Base-by-base conservation (phyloP, 192 early-diverging fungal species). In the Backusella luteola region DNA sequence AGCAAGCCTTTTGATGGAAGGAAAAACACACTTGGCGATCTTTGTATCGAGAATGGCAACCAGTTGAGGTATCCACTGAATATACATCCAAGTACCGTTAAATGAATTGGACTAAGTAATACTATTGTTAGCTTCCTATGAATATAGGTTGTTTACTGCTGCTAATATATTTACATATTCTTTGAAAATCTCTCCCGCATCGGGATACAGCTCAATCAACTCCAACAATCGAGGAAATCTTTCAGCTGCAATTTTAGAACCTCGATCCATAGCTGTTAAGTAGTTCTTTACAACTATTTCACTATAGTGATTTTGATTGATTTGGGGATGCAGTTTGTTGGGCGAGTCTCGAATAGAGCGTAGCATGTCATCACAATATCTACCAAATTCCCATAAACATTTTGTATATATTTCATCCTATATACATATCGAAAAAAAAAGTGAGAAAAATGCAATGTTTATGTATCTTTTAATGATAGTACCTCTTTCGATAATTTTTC, bases 61-160 rank as follows among this genome's bases (percentile, higher is more conserved):
- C 56, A 94, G 78, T 66, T 94, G 92, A 23, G 91, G 90, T 49
- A 94, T 83, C 93, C 93, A 94, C 36, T 87, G 84, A 46, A 94
- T 81, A 83, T 93, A 91, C 38, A 87, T 88, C 91, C 91, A 94
- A n/a, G 83, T 80, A 14, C 85, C 80, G 12, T 82, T 72, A 41
- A 84, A 66, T 21, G 78, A 67, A 32, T 80, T 69, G 0, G 81
- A 79, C 86, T 89, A 77, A 66, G 0, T 41, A 35, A 21, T 41
- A 46, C 8, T 42, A 21, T 12, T 32, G 21, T 46, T 56, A 73
- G 35, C 4, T 23, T 17, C 19, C 42, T 1, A 36, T 42, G n/a
- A 21, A 63, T 15, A 29, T 63, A 4, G 0, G 3, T 56, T 4
- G 4, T 29, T 29, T 5, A 29, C 26, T 12, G 3, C 3, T 3